Evolutionary conservation across 108 stramenopile genomes (phyloP), one percentile per base, ranked within the genome.

Genomic region (Fistulifera pelliculosa): DNA sequence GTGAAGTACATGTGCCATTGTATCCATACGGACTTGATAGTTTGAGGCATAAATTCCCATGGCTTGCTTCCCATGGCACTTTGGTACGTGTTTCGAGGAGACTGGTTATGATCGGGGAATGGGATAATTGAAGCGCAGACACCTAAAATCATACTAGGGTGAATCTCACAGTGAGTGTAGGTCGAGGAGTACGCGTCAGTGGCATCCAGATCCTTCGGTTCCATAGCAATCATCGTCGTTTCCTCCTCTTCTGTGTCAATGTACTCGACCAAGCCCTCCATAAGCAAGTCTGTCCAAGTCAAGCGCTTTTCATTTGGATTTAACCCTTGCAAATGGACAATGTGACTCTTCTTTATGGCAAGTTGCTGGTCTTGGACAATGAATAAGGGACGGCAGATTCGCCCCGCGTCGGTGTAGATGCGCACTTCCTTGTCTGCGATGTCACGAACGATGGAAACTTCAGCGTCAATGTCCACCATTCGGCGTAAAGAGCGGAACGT

Each of bases 81-180:
- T 86, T 99, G 94, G 75, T 97, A 99, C 13, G 96, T 97, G 76
- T 99, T 99, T 68, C 99, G 92, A 17, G 99, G 99, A 66, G 83
- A 87, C 76, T 99, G 99, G 73, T 99, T 99, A 84, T 99, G 97
- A 75, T 99, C 96, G 2, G 99, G 97, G 73, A 98, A 99, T 15
- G 99, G 99, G 67, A 98, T 98, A 62, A 99, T 94, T 38, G 89
- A 92, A 22, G 96, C 90, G 64, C 86, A 90, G 38, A 92, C 82
- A 15, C 90, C 88, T 47, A 99, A 72, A 56, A 99, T 96, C 95
- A 97, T 98, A 39, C 87, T 83, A 8, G 99, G 99, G 64, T 99
- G 96, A 61, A 99, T 97, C 79, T 99, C 99, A 64, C 96, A 96
- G 70, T 99, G 99, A 6, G 99, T 99, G 58, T 98, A 98, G 6